phyloP scores from a whole-genome alignment of 2,329 filamentous ascomycete genomes.

The Huntiella abstrusa region DNA sequence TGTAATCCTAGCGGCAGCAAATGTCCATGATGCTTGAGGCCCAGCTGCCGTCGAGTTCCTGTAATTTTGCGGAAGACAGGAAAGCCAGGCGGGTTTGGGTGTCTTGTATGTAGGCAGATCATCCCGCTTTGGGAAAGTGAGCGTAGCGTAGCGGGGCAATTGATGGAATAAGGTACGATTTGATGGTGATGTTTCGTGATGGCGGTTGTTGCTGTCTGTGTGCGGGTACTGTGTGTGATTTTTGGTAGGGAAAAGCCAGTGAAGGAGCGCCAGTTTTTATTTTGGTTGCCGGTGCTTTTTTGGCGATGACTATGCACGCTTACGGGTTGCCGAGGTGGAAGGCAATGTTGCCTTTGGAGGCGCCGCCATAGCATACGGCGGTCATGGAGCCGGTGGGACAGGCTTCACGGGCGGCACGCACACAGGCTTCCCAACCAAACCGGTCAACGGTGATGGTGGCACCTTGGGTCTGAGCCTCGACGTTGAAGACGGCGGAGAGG shows the following conservation, averaged over 20 bases:
- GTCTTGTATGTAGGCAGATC: too few relatives aligned
- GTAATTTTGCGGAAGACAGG: too few relatives aligned
- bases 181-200: too few relatives aligned
- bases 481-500: constrained; percentile 29
- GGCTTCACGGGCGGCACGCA: constrained; percentile 30
- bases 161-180: too few relatives aligned
- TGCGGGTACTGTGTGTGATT: too few relatives aligned
- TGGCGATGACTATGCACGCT: background rate
- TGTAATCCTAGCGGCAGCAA: too few relatives aligned
- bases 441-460: constrained; percentile 34
- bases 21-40: too few relatives aligned
- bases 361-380: constrained; percentile 29
- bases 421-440: constrained; percentile 33
- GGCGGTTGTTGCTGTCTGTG: too few relatives aligned
- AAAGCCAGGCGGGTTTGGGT: too few relatives aligned
- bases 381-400: constrained; percentile 31
- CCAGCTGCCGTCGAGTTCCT: too few relatives aligned
- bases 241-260: background rate
- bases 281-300: background rate
- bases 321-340: constrained; percentile 20
- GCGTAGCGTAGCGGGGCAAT: too few relatives aligned
- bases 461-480: constrained; percentile 23
- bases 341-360: constrained; percentile 25
- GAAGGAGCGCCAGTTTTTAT: background rate
- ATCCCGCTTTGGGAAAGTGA: too few relatives aligned